These are phyloP conservation scores for Neurospora hispaniola DNA, from an alignment of 495 filamentous ascomycete genomes.

Conservation along the genomic window DNA sequence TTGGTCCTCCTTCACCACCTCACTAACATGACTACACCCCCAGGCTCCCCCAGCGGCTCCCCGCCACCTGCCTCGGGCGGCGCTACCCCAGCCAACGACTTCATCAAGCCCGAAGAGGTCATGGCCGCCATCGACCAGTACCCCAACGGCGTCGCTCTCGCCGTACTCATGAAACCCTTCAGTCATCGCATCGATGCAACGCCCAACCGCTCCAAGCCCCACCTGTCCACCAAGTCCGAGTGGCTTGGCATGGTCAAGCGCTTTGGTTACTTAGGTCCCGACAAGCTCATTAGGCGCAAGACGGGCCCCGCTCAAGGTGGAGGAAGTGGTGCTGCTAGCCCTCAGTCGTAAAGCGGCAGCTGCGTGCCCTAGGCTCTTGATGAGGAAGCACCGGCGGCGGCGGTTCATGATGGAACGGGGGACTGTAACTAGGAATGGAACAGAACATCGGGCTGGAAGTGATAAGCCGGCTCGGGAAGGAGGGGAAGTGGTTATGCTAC, in stretches of 20 bases:
- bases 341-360: background rate
- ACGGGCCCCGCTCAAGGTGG: background rate
- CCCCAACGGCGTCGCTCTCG: conserved; percentile 25
- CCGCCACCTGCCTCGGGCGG: background rate
- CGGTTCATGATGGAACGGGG: background rate
- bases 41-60: background rate
- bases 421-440: background rate
- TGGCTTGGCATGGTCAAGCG: conserved; percentile 41
- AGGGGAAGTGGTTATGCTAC: background rate
- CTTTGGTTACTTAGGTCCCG: conserved; percentile 22
- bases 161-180: conserved; percentile 51
- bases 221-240: conserved; percentile 26
- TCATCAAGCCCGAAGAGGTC: background rate
- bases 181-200: conserved; percentile 40
- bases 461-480: background rate
- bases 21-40: background rate
- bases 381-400: too few relatives aligned
- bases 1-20: background rate
- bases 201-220: conserved; percentile 15
- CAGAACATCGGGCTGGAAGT: background rate
- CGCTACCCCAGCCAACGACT: background rate
- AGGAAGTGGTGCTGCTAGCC: background rate
- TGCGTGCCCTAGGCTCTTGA: background rate
- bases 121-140: background rate
- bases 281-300: conserved; percentile 39